Percentiles rank a stretch among this genome's conserved stretches.
Evolutionary conservation across 2,329 filamentous ascomycete genomes (phyloP).

Genomic region (Onygena corvina): DNA sequence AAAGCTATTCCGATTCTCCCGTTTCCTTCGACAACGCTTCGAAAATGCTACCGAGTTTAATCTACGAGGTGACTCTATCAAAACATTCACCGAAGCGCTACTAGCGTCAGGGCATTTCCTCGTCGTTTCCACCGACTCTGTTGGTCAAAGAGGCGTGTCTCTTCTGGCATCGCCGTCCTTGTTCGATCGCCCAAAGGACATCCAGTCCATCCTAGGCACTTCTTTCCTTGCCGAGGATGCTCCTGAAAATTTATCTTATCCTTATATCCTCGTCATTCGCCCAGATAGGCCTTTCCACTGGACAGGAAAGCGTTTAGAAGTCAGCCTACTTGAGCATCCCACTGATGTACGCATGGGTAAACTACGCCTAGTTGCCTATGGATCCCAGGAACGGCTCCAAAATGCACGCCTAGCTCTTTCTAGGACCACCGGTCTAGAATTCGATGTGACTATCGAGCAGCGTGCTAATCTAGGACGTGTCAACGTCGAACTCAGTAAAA

Average conservation of each 20-base stretch:
- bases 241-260: conserved; percentile 62
- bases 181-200: conserved; percentile 62
- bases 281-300: conserved; percentile 69
- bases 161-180: conserved; percentile 75
- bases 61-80: conserved; percentile 57
- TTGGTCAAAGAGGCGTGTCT: conserved; percentile 64
- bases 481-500: conserved; percentile 79
- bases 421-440: conserved; percentile 65
- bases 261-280: conserved; percentile 73
- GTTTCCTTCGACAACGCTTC: conserved; percentile 81
- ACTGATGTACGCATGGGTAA: conserved; percentile 80
- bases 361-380: conserved; percentile 75
- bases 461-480: conserved; percentile 88
- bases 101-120: conserved; percentile 77
- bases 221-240: conserved; percentile 58
- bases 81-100: conserved; percentile 68
- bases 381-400: conserved; percentile 64
- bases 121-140: conserved; percentile 54
- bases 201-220: conserved; percentile 73
- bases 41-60: conserved; percentile 96
- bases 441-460: conserved; percentile 83
- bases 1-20: conserved; percentile 90
- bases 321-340: conserved; percentile 62
- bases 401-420: conserved; percentile 69
- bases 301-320: conserved; percentile 63